Percentiles rank a stretch among this genome's conserved stretches.
Evolutionary conservation across 2,329 filamentous ascomycete genomes (phyloP).

Genomic region (Hirsutella rhossiliensis): DNA sequence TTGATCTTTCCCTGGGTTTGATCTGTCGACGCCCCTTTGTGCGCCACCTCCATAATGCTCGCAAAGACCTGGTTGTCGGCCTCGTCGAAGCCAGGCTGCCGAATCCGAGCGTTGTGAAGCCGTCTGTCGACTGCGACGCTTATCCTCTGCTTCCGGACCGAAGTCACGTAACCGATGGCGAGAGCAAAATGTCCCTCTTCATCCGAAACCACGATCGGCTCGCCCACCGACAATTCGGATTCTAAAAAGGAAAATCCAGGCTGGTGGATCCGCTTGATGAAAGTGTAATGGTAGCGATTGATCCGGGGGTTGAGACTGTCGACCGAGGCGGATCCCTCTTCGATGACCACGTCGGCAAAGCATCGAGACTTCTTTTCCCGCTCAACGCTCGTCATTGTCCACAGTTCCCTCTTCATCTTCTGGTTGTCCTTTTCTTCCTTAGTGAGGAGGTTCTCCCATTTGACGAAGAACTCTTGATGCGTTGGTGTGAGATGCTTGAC

Average conservation of each 20-base stretch:
- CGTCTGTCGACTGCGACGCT: constrained; percentile 83
- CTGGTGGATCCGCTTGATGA: constrained; percentile 55
- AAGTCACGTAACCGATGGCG: constrained; percentile 80
- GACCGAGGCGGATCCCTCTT: constrained; percentile 61
- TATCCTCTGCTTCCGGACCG: constrained; percentile 63
- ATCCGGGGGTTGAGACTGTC: constrained; percentile 66
- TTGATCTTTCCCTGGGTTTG: constrained; percentile 39
- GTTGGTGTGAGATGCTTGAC: constrained; percentile 63
- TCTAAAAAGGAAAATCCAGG: constrained; percentile 74
- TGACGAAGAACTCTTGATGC: constrained; percentile 78
- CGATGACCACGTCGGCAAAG: constrained; percentile 77
- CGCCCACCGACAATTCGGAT: constrained; percentile 75
- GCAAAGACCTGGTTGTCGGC: constrained; percentile 72
- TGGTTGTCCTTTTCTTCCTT: constrained; percentile 89
- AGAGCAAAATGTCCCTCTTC: constrained; percentile 92
- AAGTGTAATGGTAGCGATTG: constrained; percentile 80
- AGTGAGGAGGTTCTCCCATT: constrained; percentile 87
- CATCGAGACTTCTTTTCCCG: constrained; percentile 82
- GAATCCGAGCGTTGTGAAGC: constrained; percentile 74
- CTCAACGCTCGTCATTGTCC: constrained; percentile 88
- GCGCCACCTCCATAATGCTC: constrained; percentile 77
- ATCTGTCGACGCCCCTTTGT: constrained; percentile 36
- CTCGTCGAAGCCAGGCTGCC: constrained; percentile 63
- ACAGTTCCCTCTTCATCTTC: constrained; percentile 78
- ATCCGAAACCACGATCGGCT: constrained; percentile 93